Evolutionary conservation across 805 yeast species (phyloP).

Genomic region (Kregervanrija pseudodelftensis): DNA sequence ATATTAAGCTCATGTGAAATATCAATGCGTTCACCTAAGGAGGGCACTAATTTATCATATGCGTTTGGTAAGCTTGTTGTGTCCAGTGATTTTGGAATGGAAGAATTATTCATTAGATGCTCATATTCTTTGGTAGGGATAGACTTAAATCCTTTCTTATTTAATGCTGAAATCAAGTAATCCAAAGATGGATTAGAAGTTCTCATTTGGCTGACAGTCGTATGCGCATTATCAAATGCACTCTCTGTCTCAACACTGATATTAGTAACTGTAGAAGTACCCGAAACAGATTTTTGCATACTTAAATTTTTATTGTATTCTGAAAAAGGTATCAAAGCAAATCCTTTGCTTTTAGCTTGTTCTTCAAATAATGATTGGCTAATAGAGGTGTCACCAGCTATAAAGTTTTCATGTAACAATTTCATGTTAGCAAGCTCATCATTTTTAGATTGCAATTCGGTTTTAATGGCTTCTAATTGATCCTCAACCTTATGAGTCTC

Average conservation of each 20-base stretch:
- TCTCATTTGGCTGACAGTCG: too few species aligned
- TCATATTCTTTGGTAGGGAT: slow-evolving; percentile 18
- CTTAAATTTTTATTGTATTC: neutral
- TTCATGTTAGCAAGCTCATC: too few species aligned
- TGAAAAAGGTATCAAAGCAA: neutral
- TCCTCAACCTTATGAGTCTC: neutral
- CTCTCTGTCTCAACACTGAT: too few species aligned
- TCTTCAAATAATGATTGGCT: neutral
- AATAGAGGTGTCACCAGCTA: too few species aligned
- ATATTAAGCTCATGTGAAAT: slow-evolving; percentile 8
- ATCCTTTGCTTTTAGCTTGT: neutral
- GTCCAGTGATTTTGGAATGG: slow-evolving; percentile 1
- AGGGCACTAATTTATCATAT: neutral
- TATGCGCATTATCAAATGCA: too few species aligned
- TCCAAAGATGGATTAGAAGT: slow-evolving; percentile 21
- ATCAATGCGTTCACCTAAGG: slow-evolving; percentile 3
- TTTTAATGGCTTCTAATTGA: neutral
- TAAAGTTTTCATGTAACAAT: too few species aligned
- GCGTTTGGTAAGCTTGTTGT: neutral
- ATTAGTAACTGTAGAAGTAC: neutral
- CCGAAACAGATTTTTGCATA: slow-evolving; percentile 4
- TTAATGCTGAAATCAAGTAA: slow-evolving; percentile 16
- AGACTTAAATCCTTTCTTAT: slow-evolving; percentile 20
- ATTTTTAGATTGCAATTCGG: too few species aligned
- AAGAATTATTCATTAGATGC: slow-evolving; percentile 6